These are phyloP conservation scores for Lactuca sativa DNA, from an alignment of 129 eudicot genomes.

Conservation along the genomic window DNA sequence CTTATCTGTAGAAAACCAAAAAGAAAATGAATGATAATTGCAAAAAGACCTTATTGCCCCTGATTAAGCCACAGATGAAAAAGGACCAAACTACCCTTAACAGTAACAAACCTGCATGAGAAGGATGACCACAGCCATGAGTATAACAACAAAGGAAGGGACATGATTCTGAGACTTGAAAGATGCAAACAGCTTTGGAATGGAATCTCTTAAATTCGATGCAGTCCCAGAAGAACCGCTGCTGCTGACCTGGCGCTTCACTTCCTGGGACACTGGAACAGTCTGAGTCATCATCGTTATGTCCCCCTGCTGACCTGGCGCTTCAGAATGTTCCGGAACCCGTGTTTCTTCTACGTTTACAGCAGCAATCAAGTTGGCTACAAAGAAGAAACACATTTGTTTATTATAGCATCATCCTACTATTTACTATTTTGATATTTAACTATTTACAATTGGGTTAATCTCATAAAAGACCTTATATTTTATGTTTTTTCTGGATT, in stretches of 20 bases:
- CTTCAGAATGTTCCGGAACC: conserved; percentile 29
- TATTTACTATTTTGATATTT: neutral
- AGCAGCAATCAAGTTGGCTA: conserved; percentile 36
- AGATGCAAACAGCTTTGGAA: conserved; percentile 40
- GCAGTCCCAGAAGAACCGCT: conserved; percentile 28
- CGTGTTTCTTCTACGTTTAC: conserved; percentile 32
- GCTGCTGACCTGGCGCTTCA: conserved; percentile 24
- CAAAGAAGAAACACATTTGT: neutral
- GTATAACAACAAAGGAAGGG: conserved; percentile 46
- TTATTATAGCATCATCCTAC: neutral
- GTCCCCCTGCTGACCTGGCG: conserved; percentile 28
- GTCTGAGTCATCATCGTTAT: conserved; percentile 20
- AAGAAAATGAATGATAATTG: conserved; percentile 1
- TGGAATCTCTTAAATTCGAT: conserved; percentile 42
- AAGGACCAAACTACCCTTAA: too few relatives aligned
- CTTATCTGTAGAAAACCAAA: conserved; percentile 51
- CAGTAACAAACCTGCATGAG: conserved; percentile 69
- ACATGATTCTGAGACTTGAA: conserved; percentile 52
- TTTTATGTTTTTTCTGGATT: too few relatives aligned
- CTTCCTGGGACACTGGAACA: conserved; percentile 30
- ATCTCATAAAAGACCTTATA: too few relatives aligned
- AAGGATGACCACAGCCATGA: conserved; percentile 65
- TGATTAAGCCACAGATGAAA: too few relatives aligned
- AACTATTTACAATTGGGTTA: too few relatives aligned
- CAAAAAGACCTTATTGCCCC: neutral